Base-by-base conservation (phyloP, 257 asterid genomes). In the Salvia miltiorrhiza region DNA sequence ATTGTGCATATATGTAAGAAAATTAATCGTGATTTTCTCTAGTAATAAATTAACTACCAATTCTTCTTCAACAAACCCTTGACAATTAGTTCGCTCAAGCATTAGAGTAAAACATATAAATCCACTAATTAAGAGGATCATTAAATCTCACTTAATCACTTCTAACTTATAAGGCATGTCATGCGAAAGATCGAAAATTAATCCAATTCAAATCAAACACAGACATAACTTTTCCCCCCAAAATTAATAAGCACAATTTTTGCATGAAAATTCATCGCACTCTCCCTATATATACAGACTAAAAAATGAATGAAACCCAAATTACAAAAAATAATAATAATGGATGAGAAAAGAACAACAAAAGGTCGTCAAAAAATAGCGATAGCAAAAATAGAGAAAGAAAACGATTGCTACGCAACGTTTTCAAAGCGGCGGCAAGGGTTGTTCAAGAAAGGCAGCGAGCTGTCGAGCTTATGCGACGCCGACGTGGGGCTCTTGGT, bases 361-460 rank as follows among this genome's bases (percentile, higher is more conserved):
- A 69, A 33, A 47, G 84, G 83, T 2, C 75, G 80, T 5, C 77
- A 59, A 69, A 77, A 65, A 19, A 74, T 79, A n/a, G 24, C 76
- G 11, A 77, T 80, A n/a, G n/a, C 3, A 2, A 77, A 53, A 40
- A 75, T 77, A 17, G 56, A 67, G 63, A 72, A 57, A 3, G 70
- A 75, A 14, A 66, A 41, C 0, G 70, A 63, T 2, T 41, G 69
- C 9, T 72, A 30, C 5, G 81, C 78, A 0, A 52, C 77, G 0
- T 83, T 83, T 72, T 75, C 80, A 4, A 83, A 80, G 4, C 72
- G 83, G 1, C n/a, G 81, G 9, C 17, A 33, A 1, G 79, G 81
- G 4, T 7, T 80, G 20, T 52, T 77, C 62, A 75, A 33, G 24
- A 77, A 75, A 11, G 78, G 78, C 5, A 80, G 81, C 35, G 87